These are phyloP conservation scores for Phytopythium boreale DNA, from an alignment of 352 stramenopile species.

Conservation along the genomic window DNA sequence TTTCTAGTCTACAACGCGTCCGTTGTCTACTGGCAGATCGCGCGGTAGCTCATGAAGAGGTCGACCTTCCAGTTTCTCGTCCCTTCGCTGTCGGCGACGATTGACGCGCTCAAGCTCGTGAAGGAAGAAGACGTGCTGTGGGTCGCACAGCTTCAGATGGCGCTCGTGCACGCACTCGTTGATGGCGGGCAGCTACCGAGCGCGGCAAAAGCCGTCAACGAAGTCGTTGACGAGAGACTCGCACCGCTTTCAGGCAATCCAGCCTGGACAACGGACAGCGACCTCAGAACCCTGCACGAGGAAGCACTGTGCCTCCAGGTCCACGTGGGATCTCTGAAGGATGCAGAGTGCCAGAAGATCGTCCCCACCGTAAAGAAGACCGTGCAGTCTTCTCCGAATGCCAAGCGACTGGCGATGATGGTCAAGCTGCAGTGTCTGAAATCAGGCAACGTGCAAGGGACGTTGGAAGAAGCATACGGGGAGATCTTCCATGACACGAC, in stretches of 20 bases:
- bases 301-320: constrained; percentile 66
- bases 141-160: constrained; percentile 57
- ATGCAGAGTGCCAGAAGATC: constrained; percentile 75
- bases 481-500: constrained; percentile 68
- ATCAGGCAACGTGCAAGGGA: constrained; percentile 34
- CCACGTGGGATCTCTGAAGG: constrained; percentile 71
- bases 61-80: constrained; percentile 70
- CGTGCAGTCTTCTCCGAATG: constrained; percentile 19
- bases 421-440: constrained; percentile 71
- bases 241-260: constrained; percentile 34
- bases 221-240: constrained; percentile 64
- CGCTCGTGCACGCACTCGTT: constrained; percentile 64
- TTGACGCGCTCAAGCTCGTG: constrained; percentile 67
- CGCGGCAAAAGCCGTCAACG: constrained; percentile 60
- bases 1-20: constrained; percentile 92
- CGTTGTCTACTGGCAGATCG: constrained; percentile 83
- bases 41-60: constrained; percentile 79
- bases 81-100: constrained; percentile 54
- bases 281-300: constrained; percentile 47
- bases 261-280: constrained; percentile 14
- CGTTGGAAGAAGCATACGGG: constrained; percentile 39
- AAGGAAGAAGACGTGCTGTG: constrained; percentile 74
- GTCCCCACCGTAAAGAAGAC: constrained; percentile 54
- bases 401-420: constrained; percentile 39
- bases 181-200: constrained; percentile 57